Evolutionary conservation across 768 basidiomycete genomes (phyloP).

Genomic region (Calocybe cyanea): DNA sequence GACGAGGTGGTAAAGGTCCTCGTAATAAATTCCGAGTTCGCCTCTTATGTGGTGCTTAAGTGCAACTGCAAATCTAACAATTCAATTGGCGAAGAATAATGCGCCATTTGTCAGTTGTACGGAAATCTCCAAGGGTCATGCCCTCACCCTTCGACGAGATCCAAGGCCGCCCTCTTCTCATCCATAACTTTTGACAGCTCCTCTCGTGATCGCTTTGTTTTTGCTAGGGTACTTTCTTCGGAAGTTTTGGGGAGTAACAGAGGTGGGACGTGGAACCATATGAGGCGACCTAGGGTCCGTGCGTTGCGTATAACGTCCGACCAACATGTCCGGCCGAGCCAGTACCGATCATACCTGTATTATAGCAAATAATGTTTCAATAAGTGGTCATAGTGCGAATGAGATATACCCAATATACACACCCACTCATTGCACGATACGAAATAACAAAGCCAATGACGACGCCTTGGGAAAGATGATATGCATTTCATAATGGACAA

Average conservation of each 20-base stretch:
- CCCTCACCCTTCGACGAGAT: slow-evolving; percentile 53
- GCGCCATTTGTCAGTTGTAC: too few species aligned
- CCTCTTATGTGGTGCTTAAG: slow-evolving; percentile 63
- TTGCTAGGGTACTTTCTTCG: slow-evolving; percentile 30
- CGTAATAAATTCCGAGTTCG: slow-evolving; percentile 58
- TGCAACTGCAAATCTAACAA: slow-evolving; percentile 46
- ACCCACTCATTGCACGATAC: slow-evolving; percentile 61
- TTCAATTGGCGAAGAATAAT: neutral
- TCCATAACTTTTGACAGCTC: slow-evolving; percentile 51
- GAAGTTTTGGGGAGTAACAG: slow-evolving; percentile 37
- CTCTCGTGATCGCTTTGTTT: slow-evolving; percentile 27
- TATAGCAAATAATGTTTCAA: neutral
- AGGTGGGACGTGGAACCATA: slow-evolving; percentile 62
- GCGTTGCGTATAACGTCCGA: slow-evolving; percentile 51
- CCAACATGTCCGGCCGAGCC: slow-evolving; percentile 54
- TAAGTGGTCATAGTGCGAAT: neutral
- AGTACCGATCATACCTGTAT: slow-evolving; percentile 59
- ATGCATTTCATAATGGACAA: neutral
- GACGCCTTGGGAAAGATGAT: slow-evolving; percentile 29
- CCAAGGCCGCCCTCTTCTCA: slow-evolving; percentile 58
- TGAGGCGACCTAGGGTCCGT: slow-evolving; percentile 46
- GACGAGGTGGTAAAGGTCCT: slow-evolving; percentile 57
- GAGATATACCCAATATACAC: slow-evolving; percentile 18
- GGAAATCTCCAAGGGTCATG: too few species aligned
- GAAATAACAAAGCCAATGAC: slow-evolving; percentile 65